These are phyloP conservation scores for Lanmaoa pseudosensibilis DNA, from an alignment of 768 basidiomycete species.

Conservation along the genomic window DNA sequence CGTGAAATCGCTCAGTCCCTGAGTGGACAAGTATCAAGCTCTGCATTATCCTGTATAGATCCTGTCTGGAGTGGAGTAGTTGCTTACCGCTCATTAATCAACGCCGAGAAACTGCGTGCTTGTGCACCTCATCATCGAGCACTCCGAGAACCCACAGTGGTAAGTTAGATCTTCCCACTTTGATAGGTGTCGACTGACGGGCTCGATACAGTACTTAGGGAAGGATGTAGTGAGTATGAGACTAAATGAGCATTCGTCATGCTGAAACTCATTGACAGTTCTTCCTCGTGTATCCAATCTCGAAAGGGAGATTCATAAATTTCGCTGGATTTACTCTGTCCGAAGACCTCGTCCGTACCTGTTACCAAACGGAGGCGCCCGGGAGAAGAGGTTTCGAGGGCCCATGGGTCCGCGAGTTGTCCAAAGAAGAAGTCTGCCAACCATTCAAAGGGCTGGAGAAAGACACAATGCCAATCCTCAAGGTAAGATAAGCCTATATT, in stretches of 20 bases:
- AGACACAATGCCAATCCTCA: conserved; percentile 55
- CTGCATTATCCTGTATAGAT: conserved; percentile 44
- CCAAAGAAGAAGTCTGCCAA: conserved; percentile 44
- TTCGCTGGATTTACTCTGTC: conserved; percentile 56
- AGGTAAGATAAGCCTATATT: conserved; percentile 38
- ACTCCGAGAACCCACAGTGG: conserved; percentile 49
- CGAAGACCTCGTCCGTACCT: conserved; percentile 52
- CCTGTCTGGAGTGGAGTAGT: conserved; percentile 60
- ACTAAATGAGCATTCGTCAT: neutral
- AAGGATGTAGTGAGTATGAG: conserved; percentile 41
- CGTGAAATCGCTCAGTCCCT: conserved; percentile 31
- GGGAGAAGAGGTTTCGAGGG: conserved; percentile 21
- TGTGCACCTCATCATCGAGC: conserved; percentile 48
- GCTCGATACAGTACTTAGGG: conserved; percentile 52
- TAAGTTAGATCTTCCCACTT: conserved; percentile 23
- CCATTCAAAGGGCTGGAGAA: conserved; percentile 57
- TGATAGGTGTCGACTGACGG: conserved; percentile 1
- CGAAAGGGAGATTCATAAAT: conserved; percentile 58
- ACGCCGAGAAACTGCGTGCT: conserved; percentile 45
- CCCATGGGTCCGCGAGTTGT: conserved; percentile 50
- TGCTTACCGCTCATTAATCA: conserved; percentile 61
- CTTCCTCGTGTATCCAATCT: conserved; percentile 61
- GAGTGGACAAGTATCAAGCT: conserved; percentile 41
- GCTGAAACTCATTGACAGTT: conserved; percentile 39
- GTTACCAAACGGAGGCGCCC: conserved; percentile 27